phyloP scores from a whole-genome alignment of 2,329 filamentous ascomycete genomes.

The Venturia aucupariae region DNA sequence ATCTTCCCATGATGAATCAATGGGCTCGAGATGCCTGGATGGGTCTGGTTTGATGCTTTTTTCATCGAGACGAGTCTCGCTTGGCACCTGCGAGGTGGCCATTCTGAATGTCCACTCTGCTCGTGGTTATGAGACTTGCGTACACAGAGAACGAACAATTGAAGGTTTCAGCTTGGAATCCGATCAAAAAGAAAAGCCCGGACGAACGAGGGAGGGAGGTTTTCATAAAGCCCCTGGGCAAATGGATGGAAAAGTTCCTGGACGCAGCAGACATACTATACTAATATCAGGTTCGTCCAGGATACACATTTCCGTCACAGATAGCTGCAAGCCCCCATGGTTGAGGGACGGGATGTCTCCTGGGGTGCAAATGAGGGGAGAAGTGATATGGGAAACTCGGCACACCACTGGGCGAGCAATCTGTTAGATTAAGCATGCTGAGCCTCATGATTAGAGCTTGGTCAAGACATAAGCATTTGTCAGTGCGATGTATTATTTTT shows the following conservation, averaged over 20 bases:
- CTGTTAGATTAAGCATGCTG: neutral
- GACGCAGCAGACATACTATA: neutral
- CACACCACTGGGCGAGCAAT: neutral
- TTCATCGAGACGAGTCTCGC: slow-evolving; percentile 3
- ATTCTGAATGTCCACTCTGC: neutral
- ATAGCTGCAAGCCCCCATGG: neutral
- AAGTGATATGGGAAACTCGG: neutral
- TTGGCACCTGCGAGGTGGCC: neutral
- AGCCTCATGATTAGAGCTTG: neutral
- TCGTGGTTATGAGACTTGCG: neutral
- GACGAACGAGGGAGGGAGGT: neutral
- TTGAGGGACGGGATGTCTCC: neutral
- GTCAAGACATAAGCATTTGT: too few relatives aligned
- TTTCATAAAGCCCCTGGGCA: neutral
- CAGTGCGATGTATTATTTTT: neutral
- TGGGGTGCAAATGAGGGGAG: neutral
- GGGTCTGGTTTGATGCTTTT: neutral
- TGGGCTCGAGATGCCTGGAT: neutral
- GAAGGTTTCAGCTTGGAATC: neutral
- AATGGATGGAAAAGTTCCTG: neutral
- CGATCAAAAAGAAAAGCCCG: neutral
- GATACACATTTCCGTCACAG: neutral
- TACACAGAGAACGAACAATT: neutral
- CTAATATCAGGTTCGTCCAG: neutral
- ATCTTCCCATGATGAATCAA: slow-evolving; percentile 1